Base-by-base conservation (phyloP, 2,329 filamentous ascomycete species). In the Sporothrix protearum region DNA sequence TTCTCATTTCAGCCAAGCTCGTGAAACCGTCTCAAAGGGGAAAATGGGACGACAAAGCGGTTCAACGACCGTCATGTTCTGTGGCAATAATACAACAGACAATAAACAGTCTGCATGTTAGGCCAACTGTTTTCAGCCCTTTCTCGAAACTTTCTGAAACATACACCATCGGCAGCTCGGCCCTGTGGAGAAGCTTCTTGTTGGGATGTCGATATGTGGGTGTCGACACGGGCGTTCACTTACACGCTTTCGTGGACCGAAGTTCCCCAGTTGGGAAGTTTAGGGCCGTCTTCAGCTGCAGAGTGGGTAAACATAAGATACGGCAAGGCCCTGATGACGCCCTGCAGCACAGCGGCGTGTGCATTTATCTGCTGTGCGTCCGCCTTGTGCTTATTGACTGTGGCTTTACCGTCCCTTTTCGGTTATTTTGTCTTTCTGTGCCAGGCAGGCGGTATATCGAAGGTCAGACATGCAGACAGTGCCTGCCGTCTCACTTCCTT, bases 211-310 rank as follows among this genome's bases (percentile, higher is more conserved):
- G 28, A 33, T 7, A n/a, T 30, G 51, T 28, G 3, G 33, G 25
- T 22, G 33, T 36, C 2, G 28, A 33, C 14, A 7, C 30, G 5
- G 57, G 12, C 19, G 33, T 63, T n/a, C 19, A 63, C 57, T 63
- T 28, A 64, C 36, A 64, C 36, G n/a, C n/a, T n/a, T n/a, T 16
- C 1, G 55, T n/a, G 30, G 55, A 8, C 36, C 9, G 22, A 42
- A 64, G 45, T 64, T 64, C 33, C 59, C 59, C n/a, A 4, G 28
- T 64, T 64, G 59, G 36, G 59, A 42, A 64, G 59, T 64, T 64
- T 42, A 64, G 36, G 22, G 1, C 59, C 59, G 59, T 42, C 28
- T 45, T 28, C 49, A 12, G n/a, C 28, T 1, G 0, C 19, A 36
- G 8, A 57, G 53, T 57, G 28, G 28, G 33, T 5, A 57, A 53